A percentile compares a stretch with the other conserved stretches of the same genome.
Evolutionary conservation across 2,329 filamentous ascomycete species (phyloP).

Genomic region (Sporothrix mexicana): DNA sequence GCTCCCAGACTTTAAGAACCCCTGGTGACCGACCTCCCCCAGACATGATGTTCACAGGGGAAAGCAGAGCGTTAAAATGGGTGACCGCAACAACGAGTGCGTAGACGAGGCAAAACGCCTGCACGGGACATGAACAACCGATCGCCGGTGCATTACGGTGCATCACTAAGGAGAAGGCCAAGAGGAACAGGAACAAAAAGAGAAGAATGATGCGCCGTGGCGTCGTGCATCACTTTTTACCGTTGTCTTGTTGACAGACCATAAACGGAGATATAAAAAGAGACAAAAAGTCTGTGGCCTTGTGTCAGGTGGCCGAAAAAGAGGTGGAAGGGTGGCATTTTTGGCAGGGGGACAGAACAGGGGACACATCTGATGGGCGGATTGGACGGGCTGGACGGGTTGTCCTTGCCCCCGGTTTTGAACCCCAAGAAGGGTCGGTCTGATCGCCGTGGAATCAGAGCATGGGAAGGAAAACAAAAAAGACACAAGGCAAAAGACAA

Average conservation of each 20-base stretch:
- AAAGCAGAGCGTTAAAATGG: neutral
- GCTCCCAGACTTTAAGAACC: neutral
- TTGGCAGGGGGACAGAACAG: no score
- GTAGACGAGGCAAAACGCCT: neutral
- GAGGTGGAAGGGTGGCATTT: no score
- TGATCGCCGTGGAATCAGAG: constrained; percentile 17
- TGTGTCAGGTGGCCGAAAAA: constrained; percentile 4
- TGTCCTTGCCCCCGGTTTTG: constrained; percentile 23
- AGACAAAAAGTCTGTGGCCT: neutral
- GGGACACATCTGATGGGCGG: constrained; percentile 11
- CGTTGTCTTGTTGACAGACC: neutral
- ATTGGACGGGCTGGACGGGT: neutral
- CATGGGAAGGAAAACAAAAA: neutral
- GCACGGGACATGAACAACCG: constrained; percentile 6
- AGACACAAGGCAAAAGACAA: neutral
- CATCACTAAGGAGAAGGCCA: neutral
- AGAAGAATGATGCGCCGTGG: constrained; percentile 12
- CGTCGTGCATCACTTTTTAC: neutral
- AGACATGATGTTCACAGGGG: constrained; percentile 15
- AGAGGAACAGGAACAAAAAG: neutral
- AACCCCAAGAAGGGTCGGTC: neutral
- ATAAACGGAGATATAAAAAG: no score
- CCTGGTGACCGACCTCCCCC: neutral
- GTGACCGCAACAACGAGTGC: neutral
- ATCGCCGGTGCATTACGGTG: constrained; percentile 15